These are phyloP conservation scores for Kuraishia ogatae DNA, from an alignment of 805 yeast species.

Conservation along the genomic window DNA sequence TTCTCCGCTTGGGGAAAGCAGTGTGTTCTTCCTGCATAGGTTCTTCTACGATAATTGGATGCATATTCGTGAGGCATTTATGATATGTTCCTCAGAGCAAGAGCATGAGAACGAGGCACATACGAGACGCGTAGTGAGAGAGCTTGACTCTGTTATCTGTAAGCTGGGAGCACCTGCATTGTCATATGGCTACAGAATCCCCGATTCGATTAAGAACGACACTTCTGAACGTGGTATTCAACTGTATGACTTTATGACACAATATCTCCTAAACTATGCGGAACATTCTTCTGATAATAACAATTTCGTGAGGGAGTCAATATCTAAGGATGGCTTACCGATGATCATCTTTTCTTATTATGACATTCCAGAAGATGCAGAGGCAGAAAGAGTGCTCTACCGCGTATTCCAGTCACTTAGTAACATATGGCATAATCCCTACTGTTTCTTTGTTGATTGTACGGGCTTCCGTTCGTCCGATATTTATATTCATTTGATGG, in stretches of 20 bases:
- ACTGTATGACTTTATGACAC: conserved; percentile 67
- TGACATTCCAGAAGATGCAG: conserved; percentile 27
- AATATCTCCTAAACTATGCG: conserved; percentile 46
- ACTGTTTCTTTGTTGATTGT: conserved; percentile 56
- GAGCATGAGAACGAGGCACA: not conserved
- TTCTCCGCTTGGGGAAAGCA: not conserved
- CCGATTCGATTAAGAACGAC: conserved; percentile 40
- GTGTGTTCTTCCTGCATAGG: conserved; percentile 26
- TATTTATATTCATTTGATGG: conserved; percentile 5
- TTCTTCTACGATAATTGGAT: conserved; percentile 43
- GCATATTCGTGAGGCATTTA: conserved; percentile 2
- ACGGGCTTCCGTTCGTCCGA: conserved; percentile 39
- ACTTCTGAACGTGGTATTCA: conserved; percentile 37
- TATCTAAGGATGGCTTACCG: conserved; percentile 68
- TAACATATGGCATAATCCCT: conserved; percentile 65
- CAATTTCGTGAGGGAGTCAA: conserved; percentile 47
- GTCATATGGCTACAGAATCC: conserved; percentile 32
- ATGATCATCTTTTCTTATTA: conserved; percentile 45
- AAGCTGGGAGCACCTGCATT: not conserved
- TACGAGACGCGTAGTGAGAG: not conserved
- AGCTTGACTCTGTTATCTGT: not conserved
- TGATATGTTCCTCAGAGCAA: not conserved
- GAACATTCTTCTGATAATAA: conserved; percentile 32
- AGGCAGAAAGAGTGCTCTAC: conserved; percentile 45
- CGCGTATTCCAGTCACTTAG: conserved; percentile 56